Percentiles rank a stretch among this genome's conserved stretches.
Evolutionary conservation across 2,329 filamentous ascomycete genomes (phyloP).

Genomic region (Davidsoniella neocaledoniae): DNA sequence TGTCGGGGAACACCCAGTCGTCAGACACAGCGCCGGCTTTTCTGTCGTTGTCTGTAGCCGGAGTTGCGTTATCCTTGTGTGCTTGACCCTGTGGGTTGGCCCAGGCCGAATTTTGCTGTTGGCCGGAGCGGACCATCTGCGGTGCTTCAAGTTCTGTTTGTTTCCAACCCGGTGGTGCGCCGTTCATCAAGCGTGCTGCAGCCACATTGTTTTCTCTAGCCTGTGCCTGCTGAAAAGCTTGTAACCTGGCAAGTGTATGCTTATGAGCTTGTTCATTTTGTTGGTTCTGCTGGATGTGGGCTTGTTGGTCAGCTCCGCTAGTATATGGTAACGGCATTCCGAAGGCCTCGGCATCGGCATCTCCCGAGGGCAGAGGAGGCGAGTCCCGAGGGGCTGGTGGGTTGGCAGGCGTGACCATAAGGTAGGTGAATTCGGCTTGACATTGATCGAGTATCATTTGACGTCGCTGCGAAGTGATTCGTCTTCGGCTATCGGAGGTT

Average conservation of each 20-base stretch:
- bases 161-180: conserved; percentile 13
- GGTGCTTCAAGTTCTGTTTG: conserved; percentile 26
- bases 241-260: too few relatives aligned
- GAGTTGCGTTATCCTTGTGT: background rate
- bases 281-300: conserved; percentile 10
- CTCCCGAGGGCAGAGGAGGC: conserved; percentile 29
- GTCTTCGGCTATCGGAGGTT: conserved; percentile 27
- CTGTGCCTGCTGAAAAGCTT: background rate
- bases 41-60: conserved; percentile 5
- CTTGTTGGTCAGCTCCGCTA: conserved; percentile 1
- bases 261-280: background rate
- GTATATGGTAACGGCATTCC: conserved; percentile 23
- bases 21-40: conserved; percentile 41
- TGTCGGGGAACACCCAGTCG: conserved; percentile 87
- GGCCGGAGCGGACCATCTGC: conserved; percentile 36
- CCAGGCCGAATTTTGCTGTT: background rate
- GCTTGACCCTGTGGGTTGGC: background rate
- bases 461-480: conserved; percentile 35
- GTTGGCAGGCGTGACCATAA: conserved; percentile 51
- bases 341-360: conserved; percentile 24
- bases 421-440: conserved; percentile 48
- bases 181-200: too few relatives aligned
- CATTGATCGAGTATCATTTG: conserved; percentile 46
- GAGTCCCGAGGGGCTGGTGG: conserved; percentile 48
- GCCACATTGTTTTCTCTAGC: too few relatives aligned